Percentiles rank a stretch among this genome's conserved stretches.
These are phyloP conservation scores for Solanum piurae DNA, from an alignment of 257 asterid species.

Conservation along the genomic window DNA sequence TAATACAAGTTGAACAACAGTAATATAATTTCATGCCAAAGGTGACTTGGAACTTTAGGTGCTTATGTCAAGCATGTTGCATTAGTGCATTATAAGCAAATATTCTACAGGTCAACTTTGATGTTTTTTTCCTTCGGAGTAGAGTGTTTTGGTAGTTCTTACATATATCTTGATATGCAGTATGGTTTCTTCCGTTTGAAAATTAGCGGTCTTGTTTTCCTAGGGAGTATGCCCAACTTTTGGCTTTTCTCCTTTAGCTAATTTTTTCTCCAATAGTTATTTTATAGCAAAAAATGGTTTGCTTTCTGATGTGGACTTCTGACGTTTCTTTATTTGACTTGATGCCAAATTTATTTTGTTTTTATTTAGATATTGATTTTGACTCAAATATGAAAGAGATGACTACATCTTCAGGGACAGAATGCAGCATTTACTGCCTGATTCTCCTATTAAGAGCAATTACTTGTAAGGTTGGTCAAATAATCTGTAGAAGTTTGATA, in stretches of 20 bases:
- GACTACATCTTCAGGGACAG: not conserved
- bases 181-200: not conserved
- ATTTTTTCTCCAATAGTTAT: not conserved
- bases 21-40: not conserved
- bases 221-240: not conserved
- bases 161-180: not conserved
- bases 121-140: not conserved
- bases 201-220: not conserved
- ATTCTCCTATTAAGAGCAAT: conserved; percentile 5
- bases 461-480: conserved; percentile 50
- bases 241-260: not conserved
- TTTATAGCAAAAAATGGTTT: not conserved
- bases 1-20: not conserved
- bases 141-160: not conserved
- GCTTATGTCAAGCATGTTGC: not conserved
- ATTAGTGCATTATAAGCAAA: not conserved
- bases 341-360: not conserved
- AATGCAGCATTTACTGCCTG: not conserved
- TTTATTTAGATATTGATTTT: not conserved
- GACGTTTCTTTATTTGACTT: not conserved
- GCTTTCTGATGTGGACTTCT: not conserved
- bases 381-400: not conserved
- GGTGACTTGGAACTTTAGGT: not conserved
- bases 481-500: conserved; percentile 38
- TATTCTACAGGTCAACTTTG: not conserved